Evolutionary conservation across 495 filamentous ascomycete species (phyloP).

Genomic region (Penicillium taxi): DNA sequence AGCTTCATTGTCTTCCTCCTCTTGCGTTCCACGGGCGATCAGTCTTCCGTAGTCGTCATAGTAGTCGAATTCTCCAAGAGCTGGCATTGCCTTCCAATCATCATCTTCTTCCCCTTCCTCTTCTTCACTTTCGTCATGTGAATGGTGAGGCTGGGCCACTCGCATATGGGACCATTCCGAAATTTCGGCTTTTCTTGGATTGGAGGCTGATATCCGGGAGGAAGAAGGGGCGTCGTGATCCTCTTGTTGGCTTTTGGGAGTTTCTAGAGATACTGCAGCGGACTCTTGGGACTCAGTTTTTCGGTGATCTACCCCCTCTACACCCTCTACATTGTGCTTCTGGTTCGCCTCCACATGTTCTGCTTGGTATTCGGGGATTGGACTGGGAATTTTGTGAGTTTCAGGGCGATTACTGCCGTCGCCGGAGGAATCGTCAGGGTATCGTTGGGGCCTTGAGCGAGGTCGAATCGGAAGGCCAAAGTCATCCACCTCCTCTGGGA

Average conservation of each 20-base stretch:
- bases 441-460: slow-evolving; percentile 13
- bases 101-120: slow-evolving; percentile 48
- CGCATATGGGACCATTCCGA: slow-evolving; percentile 94
- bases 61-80: slow-evolving; percentile 81
- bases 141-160: slow-evolving; percentile 48
- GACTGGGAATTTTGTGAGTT: slow-evolving; percentile 8
- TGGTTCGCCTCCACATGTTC: too few species aligned
- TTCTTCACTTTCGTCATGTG: slow-evolving; percentile 33
- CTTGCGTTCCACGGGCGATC: slow-evolving; percentile 66
- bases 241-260: slow-evolving; percentile 3
- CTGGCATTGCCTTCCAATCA: slow-evolving; percentile 90
- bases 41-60: slow-evolving; percentile 91
- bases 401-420: slow-evolving; percentile 18
- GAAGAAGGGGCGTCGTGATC: slow-evolving; percentile 4
- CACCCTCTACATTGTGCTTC: slow-evolving; percentile 1
- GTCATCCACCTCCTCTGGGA: slow-evolving; percentile 31
- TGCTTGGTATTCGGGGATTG: slow-evolving; percentile 1
- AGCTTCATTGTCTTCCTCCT: slow-evolving; percentile 62
- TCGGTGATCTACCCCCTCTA: background rate
- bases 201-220: slow-evolving; percentile 14
- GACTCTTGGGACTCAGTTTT: background rate
- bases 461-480: slow-evolving; percentile 40
- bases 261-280: background rate
- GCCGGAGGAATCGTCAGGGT: slow-evolving; percentile 13
- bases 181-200: slow-evolving; percentile 23